phyloP scores from a whole-genome alignment of 73 alveolate species.

The Breviolum minutum region DNA sequence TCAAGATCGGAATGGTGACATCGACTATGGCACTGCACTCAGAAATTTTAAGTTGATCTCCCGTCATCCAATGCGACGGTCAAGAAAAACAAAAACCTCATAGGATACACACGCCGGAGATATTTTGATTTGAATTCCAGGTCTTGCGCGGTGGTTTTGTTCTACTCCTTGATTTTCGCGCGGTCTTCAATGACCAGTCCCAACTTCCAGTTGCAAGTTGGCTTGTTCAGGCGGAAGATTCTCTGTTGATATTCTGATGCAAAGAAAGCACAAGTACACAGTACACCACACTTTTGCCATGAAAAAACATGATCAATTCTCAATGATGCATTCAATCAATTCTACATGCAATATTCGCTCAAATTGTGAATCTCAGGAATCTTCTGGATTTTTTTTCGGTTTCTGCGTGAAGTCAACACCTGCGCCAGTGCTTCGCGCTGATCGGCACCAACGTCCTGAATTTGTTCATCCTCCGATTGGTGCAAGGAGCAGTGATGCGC shows the following conservation, averaged over 20 bases:
- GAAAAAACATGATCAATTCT: too few species aligned
- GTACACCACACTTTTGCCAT: background rate
- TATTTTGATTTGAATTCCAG: background rate
- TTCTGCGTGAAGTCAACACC: background rate
- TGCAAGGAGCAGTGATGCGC: conserved; percentile 82
- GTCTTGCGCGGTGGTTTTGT: conserved; percentile 62
- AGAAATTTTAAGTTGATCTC: background rate
- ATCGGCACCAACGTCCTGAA: conserved; percentile 87
- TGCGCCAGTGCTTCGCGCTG: conserved; percentile 92
- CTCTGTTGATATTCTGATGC: background rate
- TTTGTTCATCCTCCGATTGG: conserved; percentile 72
- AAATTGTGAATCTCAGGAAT: background rate
- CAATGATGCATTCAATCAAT: background rate
- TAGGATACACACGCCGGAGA: background rate
- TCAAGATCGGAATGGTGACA: conserved; percentile 65
- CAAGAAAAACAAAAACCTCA: background rate
- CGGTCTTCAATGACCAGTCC: conserved; percentile 92
- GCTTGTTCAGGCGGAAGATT: conserved; percentile 52
- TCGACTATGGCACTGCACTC: conserved; percentile 26
- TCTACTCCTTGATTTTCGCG: conserved; percentile 61
- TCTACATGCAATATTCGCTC: background rate
- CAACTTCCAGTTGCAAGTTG: conserved; percentile 80
- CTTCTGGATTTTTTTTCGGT: background rate
- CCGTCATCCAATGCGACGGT: background rate
- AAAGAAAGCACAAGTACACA: background rate